Evolutionary conservation across 129 eudicot species (phyloP), one percentile per base, ranked within the genome.

Genomic region (Saposhnikovia divaricata): DNA sequence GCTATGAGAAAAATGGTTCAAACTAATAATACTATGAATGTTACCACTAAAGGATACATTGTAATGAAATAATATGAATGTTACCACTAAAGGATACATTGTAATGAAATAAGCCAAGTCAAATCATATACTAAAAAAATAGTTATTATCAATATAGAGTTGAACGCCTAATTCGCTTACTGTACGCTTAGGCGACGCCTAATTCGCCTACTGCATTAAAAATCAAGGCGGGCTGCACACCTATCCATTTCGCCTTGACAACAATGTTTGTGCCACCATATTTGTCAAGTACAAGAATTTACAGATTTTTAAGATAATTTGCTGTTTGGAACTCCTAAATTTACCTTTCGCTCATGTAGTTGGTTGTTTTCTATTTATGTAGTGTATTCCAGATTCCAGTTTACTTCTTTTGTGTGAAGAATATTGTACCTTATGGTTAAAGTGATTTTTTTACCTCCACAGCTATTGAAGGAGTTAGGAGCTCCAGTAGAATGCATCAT

Each of bases 391-490:
- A n/a, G 34, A n/a, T 8, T 61, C 5, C 34, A n/a, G 34, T 61
- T 37, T 31, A 31, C 51, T 76, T 50, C 80, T 37, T 77, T 37
- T 53, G 12, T 1, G 34, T 11, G 14, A 37, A 45, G 42, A 9
- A 63, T 46, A 16, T 44, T 18, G 66, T 9, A 69, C 72, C 48
- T 85, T 81, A 76, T 81, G 81, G 65, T 75, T 48, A 78, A 50
- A 34, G 72, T 46, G 55, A 51, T 31, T 39, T 47, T 25, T 40
- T 75, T 80, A 42, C 37, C 50, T 66, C 25, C 77, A 81, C 85
- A 96, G 99, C 97, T 96, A 78, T 80, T 96, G 89, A 90, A 92
- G 86, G 99, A 96, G 85, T 85, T 96, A 46, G 97, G 91, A 78
- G 95, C 97, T 84, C 98, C 99, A 23, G 97, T 96, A 75, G 98